Evolutionary conservation across 306 rosid species (phyloP).

Genomic region (Dryas drummondii): DNA sequence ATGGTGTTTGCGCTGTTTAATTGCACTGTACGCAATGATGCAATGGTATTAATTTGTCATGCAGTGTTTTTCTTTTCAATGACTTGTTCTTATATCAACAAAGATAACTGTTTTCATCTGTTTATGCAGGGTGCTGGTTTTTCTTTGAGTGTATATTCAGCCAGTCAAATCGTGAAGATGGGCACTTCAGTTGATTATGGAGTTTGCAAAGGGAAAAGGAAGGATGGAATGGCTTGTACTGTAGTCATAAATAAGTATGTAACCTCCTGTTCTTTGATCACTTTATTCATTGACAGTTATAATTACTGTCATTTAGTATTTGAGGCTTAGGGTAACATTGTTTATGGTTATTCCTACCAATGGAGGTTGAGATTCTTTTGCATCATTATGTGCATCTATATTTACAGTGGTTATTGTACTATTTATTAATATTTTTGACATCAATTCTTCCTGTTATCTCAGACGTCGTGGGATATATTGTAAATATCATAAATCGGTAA

Average conservation of each 20-base stretch:
- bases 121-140: conserved; percentile 73
- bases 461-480: conserved; percentile 75
- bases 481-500: conserved; percentile 83
- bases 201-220: conserved; percentile 77
- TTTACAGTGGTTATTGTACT: conserved; percentile 3
- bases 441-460: conserved; percentile 38
- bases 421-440: conserved; percentile 26
- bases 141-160: conserved; percentile 68
- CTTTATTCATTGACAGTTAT: background rate
- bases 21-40: conserved; percentile 71
- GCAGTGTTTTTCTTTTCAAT: background rate
- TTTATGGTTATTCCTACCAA: background rate
- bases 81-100: background rate
- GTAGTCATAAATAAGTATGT: conserved; percentile 68
- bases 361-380: background rate
- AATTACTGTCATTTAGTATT: background rate
- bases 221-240: conserved; percentile 80
- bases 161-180: conserved; percentile 70
- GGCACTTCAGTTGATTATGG: conserved; percentile 86
- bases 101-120: background rate
- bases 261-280: background rate
- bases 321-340: background rate
- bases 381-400: background rate
- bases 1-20: conserved; percentile 71
- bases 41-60: conserved; percentile 42